Base-by-base conservation (phyloP, 805 yeast species). In the Kuraishia ogatae region DNA sequence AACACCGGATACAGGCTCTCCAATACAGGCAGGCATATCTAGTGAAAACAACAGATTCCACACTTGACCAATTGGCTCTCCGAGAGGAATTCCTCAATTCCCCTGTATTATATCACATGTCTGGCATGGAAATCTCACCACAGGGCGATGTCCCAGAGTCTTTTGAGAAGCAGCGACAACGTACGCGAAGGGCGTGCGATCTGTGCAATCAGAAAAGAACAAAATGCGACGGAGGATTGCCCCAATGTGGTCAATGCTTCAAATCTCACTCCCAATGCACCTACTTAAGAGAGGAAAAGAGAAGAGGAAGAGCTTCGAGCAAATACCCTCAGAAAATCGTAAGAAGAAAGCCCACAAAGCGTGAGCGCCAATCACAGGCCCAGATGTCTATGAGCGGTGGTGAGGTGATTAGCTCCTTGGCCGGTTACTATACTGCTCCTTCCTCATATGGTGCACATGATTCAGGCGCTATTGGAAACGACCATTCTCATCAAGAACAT, bases 161-260 rank as follows among this genome's bases (percentile, higher is more conserved):
- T 35, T 17, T 35, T 35, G 43, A 35, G 17, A 35, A 35, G n/a
- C 43, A 35, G 20, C 51, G 51, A 24, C 23, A 57, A 52, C 57
- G 68, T 54, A 64, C 66, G 15, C 60, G 61, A 47, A 61, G 78
- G 50, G 81, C 81, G 1, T 78, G 82, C 59, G 82, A 78, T 59
- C 62, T 69, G 19, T 78, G 82, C 62, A 76, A 76, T 58, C 70
- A 69, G 53, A 70, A 72, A 53, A 65, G 81, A 55, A 74, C 79
- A 1, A 76, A 75, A 55, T 78, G 82, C 61, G 77, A 77, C 55
- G 82, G 82, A 2, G 67, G 64, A 22, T 58, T 58, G 4, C 82
- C 81, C 0, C 51, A 56, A 7, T 78, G 82, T 58, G 59, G 66
- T 2, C 78, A 76, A 55, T 78, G 82, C 55, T 20, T 57, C 1